Conservation (phyloP, 768 basidiomycete genomes). For the Pleurotus giganteus region DNA sequence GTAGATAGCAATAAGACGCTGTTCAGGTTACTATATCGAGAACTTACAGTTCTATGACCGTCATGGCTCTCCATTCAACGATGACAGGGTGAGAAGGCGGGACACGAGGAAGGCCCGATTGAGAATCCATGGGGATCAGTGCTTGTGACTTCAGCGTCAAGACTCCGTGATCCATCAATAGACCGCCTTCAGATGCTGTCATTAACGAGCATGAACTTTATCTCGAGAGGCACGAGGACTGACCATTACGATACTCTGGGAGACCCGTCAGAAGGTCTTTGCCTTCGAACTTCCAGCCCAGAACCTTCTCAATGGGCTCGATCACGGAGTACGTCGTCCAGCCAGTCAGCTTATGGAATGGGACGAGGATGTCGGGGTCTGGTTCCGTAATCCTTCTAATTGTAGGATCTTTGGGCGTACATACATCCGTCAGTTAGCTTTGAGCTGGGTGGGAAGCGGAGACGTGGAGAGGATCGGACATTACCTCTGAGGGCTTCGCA, state of each 20-base stretch:
- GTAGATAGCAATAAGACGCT: neutral
- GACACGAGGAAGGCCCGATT: constrained; percentile 58
- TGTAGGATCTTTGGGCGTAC: constrained; percentile 1
- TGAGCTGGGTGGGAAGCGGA: neutral
- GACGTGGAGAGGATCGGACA: neutral
- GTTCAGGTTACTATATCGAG: neutral
- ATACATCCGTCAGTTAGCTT: neutral
- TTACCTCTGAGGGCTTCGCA: constrained; percentile 49
- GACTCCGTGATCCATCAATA: constrained; percentile 83
- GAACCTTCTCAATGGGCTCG: constrained; percentile 73
- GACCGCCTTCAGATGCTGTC: constrained; percentile 60
- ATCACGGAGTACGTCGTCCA: constrained; percentile 93
- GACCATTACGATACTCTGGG: constrained; percentile 94
- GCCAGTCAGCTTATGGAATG: constrained; percentile 94
- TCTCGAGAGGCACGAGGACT: constrained; percentile 1
- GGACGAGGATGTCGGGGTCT: constrained; percentile 74
- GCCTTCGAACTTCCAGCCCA: constrained; percentile 82
- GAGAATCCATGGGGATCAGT: constrained; percentile 44
- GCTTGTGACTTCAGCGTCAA: constrained; percentile 59
- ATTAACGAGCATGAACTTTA: neutral
- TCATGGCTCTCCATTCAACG: constrained; percentile 96
- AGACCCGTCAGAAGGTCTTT: constrained; percentile 86
- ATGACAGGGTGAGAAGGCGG: constrained; percentile 84
- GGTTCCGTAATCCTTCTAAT: constrained; percentile 13
- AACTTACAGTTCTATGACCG: constrained; percentile 85